Evolutionary conservation across 345 rosid species (phyloP).

Genomic region (Melaleuca alternifolia): DNA sequence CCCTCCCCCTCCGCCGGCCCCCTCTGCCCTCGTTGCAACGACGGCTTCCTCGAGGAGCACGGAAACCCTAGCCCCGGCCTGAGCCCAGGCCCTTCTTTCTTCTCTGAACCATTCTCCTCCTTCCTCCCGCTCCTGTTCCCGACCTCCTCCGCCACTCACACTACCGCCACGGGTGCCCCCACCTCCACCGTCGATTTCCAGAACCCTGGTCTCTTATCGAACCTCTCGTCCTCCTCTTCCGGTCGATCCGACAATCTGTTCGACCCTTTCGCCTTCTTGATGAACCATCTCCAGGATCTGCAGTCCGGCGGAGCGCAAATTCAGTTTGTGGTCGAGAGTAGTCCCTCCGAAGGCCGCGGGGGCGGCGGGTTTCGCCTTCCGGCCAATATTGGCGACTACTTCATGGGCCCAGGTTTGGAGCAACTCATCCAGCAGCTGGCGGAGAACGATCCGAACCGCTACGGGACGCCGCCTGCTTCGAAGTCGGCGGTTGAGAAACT

Average conservation of each 20-base stretch:
- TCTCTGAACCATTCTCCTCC: constrained; percentile 10
- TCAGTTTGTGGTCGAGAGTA: constrained; percentile 30
- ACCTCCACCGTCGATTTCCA: not conserved
- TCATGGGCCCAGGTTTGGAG: constrained; percentile 37
- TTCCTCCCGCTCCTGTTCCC: constrained; percentile 12
- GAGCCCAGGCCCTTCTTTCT: not conserved
- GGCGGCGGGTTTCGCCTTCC: constrained; percentile 19
- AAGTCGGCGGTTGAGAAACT: constrained; percentile 25
- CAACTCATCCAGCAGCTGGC: constrained; percentile 42
- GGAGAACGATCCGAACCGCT: constrained; percentile 37
- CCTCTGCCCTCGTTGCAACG: constrained; percentile 30
- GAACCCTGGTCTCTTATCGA: constrained; percentile 7
- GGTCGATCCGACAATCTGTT: constrained; percentile 2
- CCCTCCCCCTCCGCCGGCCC: constrained; percentile 21
- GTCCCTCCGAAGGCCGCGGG: constrained; percentile 12
- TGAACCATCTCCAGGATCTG: constrained; percentile 18
- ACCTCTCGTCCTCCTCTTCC: not conserved
- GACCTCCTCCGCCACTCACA: constrained; percentile 8
- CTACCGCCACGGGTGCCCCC: not conserved
- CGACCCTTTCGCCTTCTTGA: constrained; percentile 25
- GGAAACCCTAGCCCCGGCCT: constrained; percentile 20
- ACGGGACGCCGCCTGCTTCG: constrained; percentile 37
- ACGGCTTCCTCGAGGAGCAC: constrained; percentile 30
- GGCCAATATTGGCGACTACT: constrained; percentile 25
- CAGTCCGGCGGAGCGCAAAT: constrained; percentile 29